These are phyloP conservation scores for Cladophialophora immunda DNA, from an alignment of 2,329 filamentous ascomycete species.

Conservation along the genomic window DNA sequence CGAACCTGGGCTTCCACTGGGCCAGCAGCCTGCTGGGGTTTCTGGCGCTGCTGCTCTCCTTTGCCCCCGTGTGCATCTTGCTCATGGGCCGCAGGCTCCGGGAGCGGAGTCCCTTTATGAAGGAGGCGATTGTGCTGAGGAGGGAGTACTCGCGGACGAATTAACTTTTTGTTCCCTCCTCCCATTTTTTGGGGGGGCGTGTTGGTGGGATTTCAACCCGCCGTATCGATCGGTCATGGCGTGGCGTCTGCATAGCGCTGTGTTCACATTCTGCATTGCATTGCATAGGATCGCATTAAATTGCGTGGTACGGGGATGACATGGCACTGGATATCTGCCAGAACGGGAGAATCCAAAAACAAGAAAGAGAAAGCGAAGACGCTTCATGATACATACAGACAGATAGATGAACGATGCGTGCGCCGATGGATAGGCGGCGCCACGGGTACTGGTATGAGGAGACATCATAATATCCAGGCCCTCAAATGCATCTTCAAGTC, in stretches of 20 bases:
- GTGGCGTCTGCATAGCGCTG: neutral
- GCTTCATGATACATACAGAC: neutral
- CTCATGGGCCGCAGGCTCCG: conserved; percentile 19
- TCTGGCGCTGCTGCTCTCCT: conserved; percentile 53
- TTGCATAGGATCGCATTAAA: neutral
- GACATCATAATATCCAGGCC: no score
- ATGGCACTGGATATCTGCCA: neutral
- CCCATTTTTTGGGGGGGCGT: neutral
- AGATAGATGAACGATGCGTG: no score
- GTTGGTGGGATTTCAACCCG: no score
- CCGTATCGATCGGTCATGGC: no score
- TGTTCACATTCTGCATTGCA: neutral
- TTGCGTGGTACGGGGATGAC: neutral
- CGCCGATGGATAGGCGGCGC: no score
- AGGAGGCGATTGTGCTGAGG: conserved; percentile 28
- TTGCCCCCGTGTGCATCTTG: conserved; percentile 50
- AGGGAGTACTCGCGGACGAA: conserved; percentile 8
- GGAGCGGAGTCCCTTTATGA: conserved; percentile 32
- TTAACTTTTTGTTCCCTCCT: neutral
- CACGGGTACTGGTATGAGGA: no score
- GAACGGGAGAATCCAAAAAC: neutral
- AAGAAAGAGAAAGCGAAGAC: neutral
- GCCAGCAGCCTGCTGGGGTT: conserved; percentile 59
- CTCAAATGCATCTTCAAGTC: no score
- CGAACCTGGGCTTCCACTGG: conserved; percentile 58